Conservation (phyloP, 768 basidiomycete genomes). For the Xanthoconium purpureum region DNA sequence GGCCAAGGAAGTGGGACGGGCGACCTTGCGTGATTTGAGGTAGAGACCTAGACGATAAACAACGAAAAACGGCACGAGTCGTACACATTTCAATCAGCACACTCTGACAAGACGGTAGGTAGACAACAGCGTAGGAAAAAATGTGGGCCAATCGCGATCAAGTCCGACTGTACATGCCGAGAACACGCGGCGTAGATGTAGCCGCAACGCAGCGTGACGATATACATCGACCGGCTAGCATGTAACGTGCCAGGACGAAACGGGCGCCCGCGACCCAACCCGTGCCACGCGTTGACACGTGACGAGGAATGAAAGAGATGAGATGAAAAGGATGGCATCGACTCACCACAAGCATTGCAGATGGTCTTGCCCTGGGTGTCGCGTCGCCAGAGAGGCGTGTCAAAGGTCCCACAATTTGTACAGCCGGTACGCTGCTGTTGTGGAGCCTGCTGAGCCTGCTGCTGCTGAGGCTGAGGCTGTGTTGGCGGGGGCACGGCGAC, state of each 20-base stretch:
- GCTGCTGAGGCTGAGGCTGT: constrained; percentile 23
- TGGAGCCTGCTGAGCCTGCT: constrained; percentile 22
- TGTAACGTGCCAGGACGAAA: constrained; percentile 25
- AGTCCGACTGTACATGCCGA: constrained; percentile 32
- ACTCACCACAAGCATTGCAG: constrained; percentile 90
- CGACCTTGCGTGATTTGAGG: constrained; percentile 77
- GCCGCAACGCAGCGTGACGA: constrained; percentile 33
- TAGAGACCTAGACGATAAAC: constrained; percentile 64
- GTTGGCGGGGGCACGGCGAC: constrained; percentile 28
- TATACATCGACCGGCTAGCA: constrained; percentile 32
- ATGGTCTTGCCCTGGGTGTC: constrained; percentile 78
- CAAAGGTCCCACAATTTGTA: constrained; percentile 71
- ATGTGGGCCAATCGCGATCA: constrained; percentile 35
- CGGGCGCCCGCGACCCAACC: constrained; percentile 34
- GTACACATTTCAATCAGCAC: constrained; percentile 40
- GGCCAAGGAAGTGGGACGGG: constrained; percentile 62
- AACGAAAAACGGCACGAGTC: constrained; percentile 36
- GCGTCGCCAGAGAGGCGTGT: constrained; percentile 83
- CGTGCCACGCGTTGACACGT: constrained; percentile 38
- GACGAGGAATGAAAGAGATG: constrained; percentile 36
- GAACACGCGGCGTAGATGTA: constrained; percentile 35
- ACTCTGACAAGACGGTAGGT: constrained; percentile 33
- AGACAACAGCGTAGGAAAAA: constrained; percentile 32
- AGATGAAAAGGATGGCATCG: constrained; percentile 29
- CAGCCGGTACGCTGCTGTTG: constrained; percentile 48